Evolutionary conservation across 805 yeast species (phyloP).

Genomic region (Tetrapisispora iriomotensis): DNA sequence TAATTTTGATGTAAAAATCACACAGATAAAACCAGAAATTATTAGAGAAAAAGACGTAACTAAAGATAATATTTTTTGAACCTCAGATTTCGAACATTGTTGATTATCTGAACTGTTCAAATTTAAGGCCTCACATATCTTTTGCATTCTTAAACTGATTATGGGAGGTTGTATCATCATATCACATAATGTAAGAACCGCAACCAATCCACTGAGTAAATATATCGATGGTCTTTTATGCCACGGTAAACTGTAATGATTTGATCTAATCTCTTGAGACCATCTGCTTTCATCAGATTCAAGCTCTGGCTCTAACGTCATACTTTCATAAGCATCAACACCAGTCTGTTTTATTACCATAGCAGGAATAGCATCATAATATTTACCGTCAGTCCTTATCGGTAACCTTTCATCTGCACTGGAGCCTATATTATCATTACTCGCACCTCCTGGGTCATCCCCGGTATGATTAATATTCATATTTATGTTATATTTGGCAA

Average conservation of each 20-base stretch:
- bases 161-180: conserved; percentile 34
- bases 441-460: too few relatives aligned
- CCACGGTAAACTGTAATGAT: conserved; percentile 41
- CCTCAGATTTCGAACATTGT: conserved; percentile 31
- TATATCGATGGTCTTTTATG: conserved; percentile 45
- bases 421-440: too few relatives aligned
- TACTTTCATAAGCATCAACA: conserved; percentile 9
- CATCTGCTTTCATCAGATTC: conserved; percentile 26
- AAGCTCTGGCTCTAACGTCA: conserved; percentile 6
- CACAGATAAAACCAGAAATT: conserved; percentile 35
- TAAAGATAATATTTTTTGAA: conserved; percentile 38
- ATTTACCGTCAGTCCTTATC: neutral
- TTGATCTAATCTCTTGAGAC: conserved; percentile 39
- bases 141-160: conserved; percentile 30
- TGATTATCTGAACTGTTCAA: neutral
- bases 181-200: conserved; percentile 35
- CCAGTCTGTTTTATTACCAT: conserved; percentile 17
- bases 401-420: neutral
- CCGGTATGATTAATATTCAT: too few relatives aligned
- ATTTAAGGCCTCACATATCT: conserved; percentile 33
- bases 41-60: conserved; percentile 39
- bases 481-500: too few relatives aligned
- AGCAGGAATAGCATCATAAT: conserved; percentile 14
- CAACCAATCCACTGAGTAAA: conserved; percentile 37
- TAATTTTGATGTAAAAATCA: conserved; percentile 50